phyloP scores from a whole-genome alignment of 139 green algal species.

The Chlamydomonas sphaeroides region DNA sequence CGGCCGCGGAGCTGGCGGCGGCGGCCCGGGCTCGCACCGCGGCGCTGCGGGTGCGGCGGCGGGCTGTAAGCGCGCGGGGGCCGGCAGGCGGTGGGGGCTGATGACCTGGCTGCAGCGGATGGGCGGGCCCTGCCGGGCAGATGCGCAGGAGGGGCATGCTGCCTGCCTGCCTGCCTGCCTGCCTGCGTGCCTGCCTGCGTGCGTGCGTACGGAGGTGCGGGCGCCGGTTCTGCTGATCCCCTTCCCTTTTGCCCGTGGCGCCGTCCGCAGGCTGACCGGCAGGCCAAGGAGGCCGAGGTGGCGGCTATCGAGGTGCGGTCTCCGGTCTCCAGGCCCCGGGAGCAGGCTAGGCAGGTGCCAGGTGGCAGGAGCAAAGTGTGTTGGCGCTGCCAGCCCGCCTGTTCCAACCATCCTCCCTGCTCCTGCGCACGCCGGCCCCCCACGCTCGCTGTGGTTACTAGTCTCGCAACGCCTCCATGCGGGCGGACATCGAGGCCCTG shows the following conservation, averaged over 20 bases:
- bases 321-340: too few relatives aligned
- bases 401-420: background rate
- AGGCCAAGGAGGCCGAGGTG: constrained; percentile 15
- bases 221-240: too few relatives aligned
- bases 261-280: constrained; percentile 11
- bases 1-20: constrained; percentile 17
- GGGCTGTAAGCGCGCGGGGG: too few relatives aligned
- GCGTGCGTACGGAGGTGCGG: too few relatives aligned
- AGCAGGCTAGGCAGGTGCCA: too few relatives aligned
- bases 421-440: too few relatives aligned
- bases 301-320: constrained; percentile 1
- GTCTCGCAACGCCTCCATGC: background rate
- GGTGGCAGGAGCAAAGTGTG: too few relatives aligned
- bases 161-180: too few relatives aligned
- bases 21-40: background rate
- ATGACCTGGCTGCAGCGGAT: background rate
- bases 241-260: too few relatives aligned
- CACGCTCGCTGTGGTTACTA: background rate
- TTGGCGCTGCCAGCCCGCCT: background rate
- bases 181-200: too few relatives aligned
- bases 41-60: background rate
- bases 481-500: background rate
- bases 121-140: too few relatives aligned
- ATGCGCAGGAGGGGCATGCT: background rate
- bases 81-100: background rate